These are phyloP conservation scores for Lasiodiplodia hormozganensis DNA, from an alignment of 2,329 filamentous ascomycete species.

Conservation along the genomic window DNA sequence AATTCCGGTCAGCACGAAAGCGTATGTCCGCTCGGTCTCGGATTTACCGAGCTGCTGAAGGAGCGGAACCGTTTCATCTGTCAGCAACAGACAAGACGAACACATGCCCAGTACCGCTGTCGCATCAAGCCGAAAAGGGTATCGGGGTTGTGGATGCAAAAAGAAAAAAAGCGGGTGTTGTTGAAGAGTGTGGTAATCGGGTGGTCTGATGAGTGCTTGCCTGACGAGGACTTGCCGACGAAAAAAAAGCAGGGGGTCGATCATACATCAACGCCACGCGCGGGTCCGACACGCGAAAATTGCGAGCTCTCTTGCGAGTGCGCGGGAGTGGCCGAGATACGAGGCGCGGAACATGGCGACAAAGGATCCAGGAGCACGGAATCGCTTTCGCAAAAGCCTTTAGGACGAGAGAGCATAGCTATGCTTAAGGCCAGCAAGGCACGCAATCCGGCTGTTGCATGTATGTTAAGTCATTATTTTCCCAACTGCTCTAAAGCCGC, in stretches of 20 bases:
- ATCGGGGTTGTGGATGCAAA: neutral
- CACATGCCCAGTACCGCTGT: neutral
- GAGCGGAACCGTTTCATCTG: no score
- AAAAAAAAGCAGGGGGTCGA: neutral
- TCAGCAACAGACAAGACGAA: neutral
- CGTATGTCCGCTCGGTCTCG: neutral
- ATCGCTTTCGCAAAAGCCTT: neutral
- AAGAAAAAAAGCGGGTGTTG: neutral
- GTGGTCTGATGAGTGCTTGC: neutral
- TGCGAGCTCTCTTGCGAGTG: neutral
- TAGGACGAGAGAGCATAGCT: no score
- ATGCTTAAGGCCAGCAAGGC: conserved; percentile 1
- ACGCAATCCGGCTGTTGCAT: neutral
- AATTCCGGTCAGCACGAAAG: neutral
- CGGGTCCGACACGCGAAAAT: neutral
- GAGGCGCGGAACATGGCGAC: neutral
- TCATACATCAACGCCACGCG: neutral
- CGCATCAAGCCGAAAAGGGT: neutral
- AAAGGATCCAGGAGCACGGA: neutral
- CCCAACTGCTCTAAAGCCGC: neutral
- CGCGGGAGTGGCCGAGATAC: neutral
- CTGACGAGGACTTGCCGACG: neutral
- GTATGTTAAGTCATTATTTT: neutral
- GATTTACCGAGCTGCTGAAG: neutral
- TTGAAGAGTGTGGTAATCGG: neutral